Evolutionary conservation across 1,284 basidiomycete genomes (phyloP), one percentile per base, ranked within the genome.

Genomic region (Xanthoconium separans): DNA sequence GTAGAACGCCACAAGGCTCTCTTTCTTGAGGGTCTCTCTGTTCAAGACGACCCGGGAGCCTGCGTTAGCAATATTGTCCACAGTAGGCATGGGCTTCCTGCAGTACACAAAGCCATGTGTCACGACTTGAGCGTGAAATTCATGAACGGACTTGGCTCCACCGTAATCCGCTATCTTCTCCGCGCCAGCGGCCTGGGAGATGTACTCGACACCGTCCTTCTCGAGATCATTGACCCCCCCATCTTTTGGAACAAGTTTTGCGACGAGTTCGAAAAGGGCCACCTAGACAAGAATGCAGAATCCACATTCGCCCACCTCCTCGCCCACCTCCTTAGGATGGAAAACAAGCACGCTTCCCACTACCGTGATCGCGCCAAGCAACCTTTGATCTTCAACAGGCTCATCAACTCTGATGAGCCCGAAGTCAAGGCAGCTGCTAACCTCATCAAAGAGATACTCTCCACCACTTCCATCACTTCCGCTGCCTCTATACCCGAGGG

Each of bases 201-300:
- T 3, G 30, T 67, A 2, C 75, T 77, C 40, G 65, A 85, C 3
- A 53, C 66, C 2, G 49, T 63, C 12, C 47, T 86, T 18, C 44
- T 63, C 20, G 62, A 60, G 1, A 76, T 86, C 16, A 74, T 80
- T 4, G 73, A 81, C 1, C 82, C 83, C 0, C 77, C 82, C 0
- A 71, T 83, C 36, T 84, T 84, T 58, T 84, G 80, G 80, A 61
- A 62, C 40, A 60, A 70, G 9, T 78, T 81, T 58, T 58, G 62
- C 1, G 55, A 70, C 9, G 75, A 77, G 5, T 80, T 82, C 44
- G 60, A 64, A 24, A 62, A 58, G 11, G 71, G 71, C 2, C 58
- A 62, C 16, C 64, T 87, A 41, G 53, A 73, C 20, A 65, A 69
- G 13, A 50, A 65, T 10, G 75, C 68, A 0, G 71, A 77, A 52